Evolutionary conservation across 441 rosid species (phyloP), one percentile per base, ranked within the genome.

Genomic region (Adansonia gregorii): DNA sequence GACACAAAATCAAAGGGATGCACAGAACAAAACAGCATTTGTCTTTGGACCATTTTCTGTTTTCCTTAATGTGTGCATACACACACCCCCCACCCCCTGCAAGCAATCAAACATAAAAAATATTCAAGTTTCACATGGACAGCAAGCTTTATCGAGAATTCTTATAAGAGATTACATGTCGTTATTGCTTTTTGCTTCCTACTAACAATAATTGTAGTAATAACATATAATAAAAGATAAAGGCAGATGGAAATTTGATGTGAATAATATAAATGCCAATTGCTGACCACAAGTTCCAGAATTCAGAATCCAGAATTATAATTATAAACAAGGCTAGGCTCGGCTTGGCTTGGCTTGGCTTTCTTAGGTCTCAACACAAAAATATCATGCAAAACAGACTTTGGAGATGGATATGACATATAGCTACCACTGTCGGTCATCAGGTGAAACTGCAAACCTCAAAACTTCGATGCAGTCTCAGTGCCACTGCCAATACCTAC

Each of bases 381-480:
- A 35, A 35, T 35, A 35, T 35, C 41, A 35, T 55, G 48, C 75
- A 72, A 35, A 35, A 35, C 41, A 35, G 41, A 35, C 41, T 35
- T 35, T 35, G 41, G 41, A 35, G 41, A 35, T 35, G 41, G 6
- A 35, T 35, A 35, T 35, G 41, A 35, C 41, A 35, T 35, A 35
- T 35, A 35, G 41, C 41, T 35, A 35, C 41, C 41, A 35, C 41
- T 35, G 41, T 35, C 41, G 41, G 46, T 64, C 46, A 15, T 35
- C 46, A 31, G 68, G 48, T 64, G 19, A 63, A 64, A 64, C 11
- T 48, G 58, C 56, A 69, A 48, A 35, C 41, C 54, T 7, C 3
- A 46, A 64, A 14, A 12, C 68, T 64, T 64, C 68, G n/a, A 35
- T 19, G 56, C 39, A 71, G 61, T 27, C 74, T 72, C 64, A 72